A percentile compares a stretch with the other conserved stretches of the same genome.
phyloP scores from a whole-genome alignment of 805 yeast genomes.

The Ogataea paradorogensis region DNA sequence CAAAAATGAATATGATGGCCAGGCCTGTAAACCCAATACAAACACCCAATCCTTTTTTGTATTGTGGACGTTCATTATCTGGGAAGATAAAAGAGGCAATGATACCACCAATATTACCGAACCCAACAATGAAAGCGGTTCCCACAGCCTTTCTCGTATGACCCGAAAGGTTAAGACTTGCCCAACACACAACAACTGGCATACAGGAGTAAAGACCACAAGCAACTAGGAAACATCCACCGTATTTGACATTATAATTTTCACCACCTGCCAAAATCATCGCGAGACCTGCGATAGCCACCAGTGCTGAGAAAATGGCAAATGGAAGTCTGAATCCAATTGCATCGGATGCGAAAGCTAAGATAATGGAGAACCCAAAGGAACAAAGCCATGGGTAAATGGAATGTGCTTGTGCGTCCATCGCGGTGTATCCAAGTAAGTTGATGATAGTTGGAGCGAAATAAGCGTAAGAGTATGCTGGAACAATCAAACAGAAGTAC shows the following conservation, averaged over 20 bases:
- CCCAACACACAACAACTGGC: slow-evolving; percentile 73
- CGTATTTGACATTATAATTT: slow-evolving; percentile 48
- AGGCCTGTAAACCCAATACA: slow-evolving; percentile 46
- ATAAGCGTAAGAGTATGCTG: slow-evolving; percentile 75
- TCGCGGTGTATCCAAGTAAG: slow-evolving; percentile 62
- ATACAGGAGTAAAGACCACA: slow-evolving; percentile 59
- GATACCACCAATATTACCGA: slow-evolving; percentile 74
- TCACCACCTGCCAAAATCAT: slow-evolving; percentile 47
- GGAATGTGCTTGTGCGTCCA: slow-evolving; percentile 73
- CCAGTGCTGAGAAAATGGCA: slow-evolving; percentile 30
- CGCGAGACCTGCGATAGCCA: slow-evolving; percentile 54
- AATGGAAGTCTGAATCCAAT: slow-evolving; percentile 44
- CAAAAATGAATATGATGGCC: slow-evolving; percentile 36
- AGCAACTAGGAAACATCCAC: slow-evolving; percentile 59
- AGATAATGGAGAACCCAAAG: slow-evolving; percentile 59
- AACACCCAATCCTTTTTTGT: slow-evolving; percentile 51
- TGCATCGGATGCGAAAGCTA: slow-evolving; percentile 64
- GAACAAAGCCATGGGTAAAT: slow-evolving; percentile 85
- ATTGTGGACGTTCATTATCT: slow-evolving; percentile 55
- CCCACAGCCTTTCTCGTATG: slow-evolving; percentile 54
- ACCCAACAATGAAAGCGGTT: slow-evolving; percentile 57
- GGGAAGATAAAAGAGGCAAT: slow-evolving; percentile 58
- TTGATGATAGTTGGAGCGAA: slow-evolving; percentile 67
- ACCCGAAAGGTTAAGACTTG: slow-evolving; percentile 58
- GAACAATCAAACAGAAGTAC: slow-evolving; percentile 65